Conservation (phyloP, 306 rosid genomes). For the Cicer judaicum region DNA sequence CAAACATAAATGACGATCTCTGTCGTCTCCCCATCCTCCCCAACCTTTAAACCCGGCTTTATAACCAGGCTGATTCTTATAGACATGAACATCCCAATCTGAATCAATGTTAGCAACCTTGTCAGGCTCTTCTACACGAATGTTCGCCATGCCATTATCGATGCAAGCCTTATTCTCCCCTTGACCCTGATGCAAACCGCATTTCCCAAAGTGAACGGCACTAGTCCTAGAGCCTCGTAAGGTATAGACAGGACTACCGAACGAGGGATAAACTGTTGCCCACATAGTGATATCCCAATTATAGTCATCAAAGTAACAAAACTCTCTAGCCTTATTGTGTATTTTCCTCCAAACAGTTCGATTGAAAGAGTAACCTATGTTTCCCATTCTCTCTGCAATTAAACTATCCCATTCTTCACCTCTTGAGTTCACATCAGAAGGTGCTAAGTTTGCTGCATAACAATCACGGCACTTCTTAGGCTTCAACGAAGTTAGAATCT, state of each 20-base stretch:
- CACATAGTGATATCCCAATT: slow-evolving; percentile 99
- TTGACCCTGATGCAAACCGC: slow-evolving; percentile 99
- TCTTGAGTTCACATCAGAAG: slow-evolving; percentile 88
- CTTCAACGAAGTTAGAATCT: slow-evolving; percentile 67
- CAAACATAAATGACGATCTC: slow-evolving; percentile 83
- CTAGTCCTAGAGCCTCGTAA: slow-evolving; percentile 87
- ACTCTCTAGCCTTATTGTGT: slow-evolving; percentile 72
- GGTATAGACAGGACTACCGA: slow-evolving; percentile 84
- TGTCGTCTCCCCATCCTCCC: slow-evolving; percentile 98
- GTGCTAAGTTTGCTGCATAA: slow-evolving; percentile 93
- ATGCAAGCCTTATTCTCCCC: slow-evolving; percentile 69
- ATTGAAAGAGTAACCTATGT: slow-evolving; percentile 84
- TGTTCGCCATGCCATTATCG: slow-evolving; percentile 69
- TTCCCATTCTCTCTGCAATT: slow-evolving; percentile 97
- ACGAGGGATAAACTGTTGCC: slow-evolving; percentile 96
- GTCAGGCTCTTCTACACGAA: slow-evolving; percentile 63
- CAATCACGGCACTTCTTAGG: slow-evolving; percentile 81
- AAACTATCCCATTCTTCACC: slow-evolving; percentile 77
- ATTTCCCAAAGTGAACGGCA: slow-evolving; percentile 91
- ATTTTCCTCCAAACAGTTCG: slow-evolving; percentile 89
- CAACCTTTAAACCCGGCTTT: slow-evolving; percentile 93
- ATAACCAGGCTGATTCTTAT: slow-evolving; percentile 77
- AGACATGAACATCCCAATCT: slow-evolving; percentile 70
- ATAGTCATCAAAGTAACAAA: slow-evolving; percentile 91
- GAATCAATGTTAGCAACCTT: slow-evolving; percentile 69